A percentile compares a stretch with the other conserved stretches of the same genome.
Evolutionary conservation across 805 yeast species (phyloP).

Genomic region (Geotrichum ghanense): DNA sequence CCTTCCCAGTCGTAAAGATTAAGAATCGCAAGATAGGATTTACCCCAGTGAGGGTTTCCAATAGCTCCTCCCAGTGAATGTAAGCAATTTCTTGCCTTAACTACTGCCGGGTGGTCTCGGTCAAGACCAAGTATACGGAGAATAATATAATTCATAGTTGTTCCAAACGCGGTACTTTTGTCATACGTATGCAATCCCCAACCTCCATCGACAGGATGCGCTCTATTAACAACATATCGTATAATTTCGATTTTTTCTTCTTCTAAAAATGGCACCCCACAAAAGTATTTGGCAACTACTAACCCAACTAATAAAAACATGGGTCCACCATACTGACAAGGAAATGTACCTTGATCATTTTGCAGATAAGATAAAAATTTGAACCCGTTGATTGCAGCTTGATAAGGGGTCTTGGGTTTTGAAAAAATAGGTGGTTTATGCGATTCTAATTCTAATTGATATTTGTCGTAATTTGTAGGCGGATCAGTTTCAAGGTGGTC

Average conservation of each 20-base stretch:
- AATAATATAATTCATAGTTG: conserved; percentile 74
- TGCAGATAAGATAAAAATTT: conserved; percentile 60
- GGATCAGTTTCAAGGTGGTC: conserved; percentile 20
- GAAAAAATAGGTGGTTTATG: conserved; percentile 18
- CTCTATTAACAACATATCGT: conserved; percentile 77
- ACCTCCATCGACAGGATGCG: conserved; percentile 99
- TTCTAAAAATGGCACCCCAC: conserved; percentile 56
- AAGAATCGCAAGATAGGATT: conserved; percentile 73
- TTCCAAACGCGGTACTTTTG: conserved; percentile 92
- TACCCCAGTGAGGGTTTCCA: conserved; percentile 95
- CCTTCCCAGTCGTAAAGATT: conserved; percentile 91
- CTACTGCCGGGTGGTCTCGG: conserved; percentile 64
- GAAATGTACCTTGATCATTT: conserved; percentile 70
- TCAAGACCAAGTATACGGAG: conserved; percentile 70
- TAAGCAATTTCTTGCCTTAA: conserved; percentile 62
- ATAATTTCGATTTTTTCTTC: conserved; percentile 58
- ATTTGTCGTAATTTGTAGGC: conserved; percentile 24
- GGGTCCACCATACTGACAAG: conserved; percentile 92
- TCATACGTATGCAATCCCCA: conserved; percentile 96
- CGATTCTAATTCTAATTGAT: conserved; percentile 19
- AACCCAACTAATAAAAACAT: conserved; percentile 95
- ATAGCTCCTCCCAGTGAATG: conserved; percentile 77
- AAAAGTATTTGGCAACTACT: conserved; percentile 60
- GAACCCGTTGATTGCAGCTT: conserved; percentile 67
- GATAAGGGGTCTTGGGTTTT: conserved; percentile 33